Evolutionary conservation across 768 basidiomycete species (phyloP).

Genomic region (Suillus paluster): DNA sequence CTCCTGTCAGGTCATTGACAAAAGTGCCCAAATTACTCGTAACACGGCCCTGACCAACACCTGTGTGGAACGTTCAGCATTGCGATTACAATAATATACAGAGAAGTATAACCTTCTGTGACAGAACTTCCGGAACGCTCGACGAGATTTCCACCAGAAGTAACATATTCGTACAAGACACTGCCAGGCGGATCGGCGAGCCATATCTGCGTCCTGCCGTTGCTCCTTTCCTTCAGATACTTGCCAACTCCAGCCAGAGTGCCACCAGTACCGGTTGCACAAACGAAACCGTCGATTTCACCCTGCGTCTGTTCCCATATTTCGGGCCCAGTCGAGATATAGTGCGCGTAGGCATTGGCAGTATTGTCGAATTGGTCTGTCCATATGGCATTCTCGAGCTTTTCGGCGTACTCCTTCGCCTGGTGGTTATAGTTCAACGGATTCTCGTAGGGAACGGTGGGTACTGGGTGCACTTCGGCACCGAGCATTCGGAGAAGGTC

Average conservation of each 20-base stretch:
- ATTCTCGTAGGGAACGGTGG: conserved; percentile 95
- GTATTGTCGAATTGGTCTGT: conserved; percentile 98
- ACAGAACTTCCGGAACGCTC: conserved; percentile 88
- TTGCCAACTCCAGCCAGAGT: conserved; percentile 92
- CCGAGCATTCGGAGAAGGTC: conserved; percentile 97
- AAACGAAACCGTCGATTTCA: conserved; percentile 86
- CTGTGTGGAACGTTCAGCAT: conserved; percentile 43
- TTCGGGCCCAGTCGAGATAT: conserved; percentile 90
- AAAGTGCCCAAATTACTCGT: conserved; percentile 90
- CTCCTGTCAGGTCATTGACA: conserved; percentile 77
- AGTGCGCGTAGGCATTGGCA: conserved; percentile 91
- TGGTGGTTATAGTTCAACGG: conserved; percentile 98
- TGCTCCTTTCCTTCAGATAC: conserved; percentile 81
- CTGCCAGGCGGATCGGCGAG: conserved; percentile 97
- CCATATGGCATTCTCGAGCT: conserved; percentile 85
- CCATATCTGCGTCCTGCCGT: conserved; percentile 84
- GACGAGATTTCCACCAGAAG: conserved; percentile 73
- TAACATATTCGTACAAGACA: conserved; percentile 82
- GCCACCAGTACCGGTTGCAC: conserved; percentile 94
- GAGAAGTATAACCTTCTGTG: conserved; percentile 70
- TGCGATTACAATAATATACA: conserved; percentile 2
- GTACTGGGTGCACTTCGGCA: conserved; percentile 94
- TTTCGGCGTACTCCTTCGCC: conserved; percentile 83
- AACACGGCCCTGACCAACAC: conserved; percentile 95
- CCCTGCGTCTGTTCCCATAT: conserved; percentile 91